Percentiles rank a stretch among this genome's conserved stretches.
Conservation (phyloP, 2,329 filamentous ascomycete genomes). For the Cephalotrichum gorgonifer region DNA sequence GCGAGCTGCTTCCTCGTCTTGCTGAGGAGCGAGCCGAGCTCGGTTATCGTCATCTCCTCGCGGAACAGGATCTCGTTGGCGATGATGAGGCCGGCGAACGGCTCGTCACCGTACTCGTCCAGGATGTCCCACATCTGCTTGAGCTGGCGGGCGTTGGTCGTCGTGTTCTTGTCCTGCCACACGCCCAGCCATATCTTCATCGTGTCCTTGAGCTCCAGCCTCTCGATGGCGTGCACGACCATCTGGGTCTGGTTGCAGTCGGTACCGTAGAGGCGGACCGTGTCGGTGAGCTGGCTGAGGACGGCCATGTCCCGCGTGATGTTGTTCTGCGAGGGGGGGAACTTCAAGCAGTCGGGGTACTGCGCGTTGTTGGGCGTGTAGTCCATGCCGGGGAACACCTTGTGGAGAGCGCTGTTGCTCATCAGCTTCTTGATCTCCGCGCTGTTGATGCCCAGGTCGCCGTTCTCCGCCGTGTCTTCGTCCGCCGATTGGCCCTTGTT, state of each 20-base stretch:
- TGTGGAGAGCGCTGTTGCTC: slow-evolving; percentile 74
- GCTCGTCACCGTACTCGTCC: slow-evolving; percentile 52
- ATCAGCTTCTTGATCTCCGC: slow-evolving; percentile 70
- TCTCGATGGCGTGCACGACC: slow-evolving; percentile 72
- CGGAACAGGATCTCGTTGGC: slow-evolving; percentile 74
- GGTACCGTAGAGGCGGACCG: slow-evolving; percentile 81
- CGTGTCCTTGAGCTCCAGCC: slow-evolving; percentile 56
- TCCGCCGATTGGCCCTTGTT: slow-evolving; percentile 37
- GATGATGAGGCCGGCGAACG: slow-evolving; percentile 74
- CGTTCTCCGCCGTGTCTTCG: slow-evolving; percentile 51
- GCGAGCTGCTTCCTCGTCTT: slow-evolving; percentile 66
- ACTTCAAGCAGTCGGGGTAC: slow-evolving; percentile 70
- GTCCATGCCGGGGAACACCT: slow-evolving; percentile 90
- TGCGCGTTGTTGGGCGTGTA: slow-evolving; percentile 89
- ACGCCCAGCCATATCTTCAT: slow-evolving; percentile 93
- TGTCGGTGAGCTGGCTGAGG: slow-evolving; percentile 80
- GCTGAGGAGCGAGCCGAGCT: slow-evolving; percentile 54
- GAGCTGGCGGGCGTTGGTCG: slow-evolving; percentile 76
- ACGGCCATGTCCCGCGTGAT: slow-evolving; percentile 85
- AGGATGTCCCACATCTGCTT: slow-evolving; percentile 76
- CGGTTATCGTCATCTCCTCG: slow-evolving; percentile 56
- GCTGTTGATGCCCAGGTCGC: slow-evolving; percentile 65
- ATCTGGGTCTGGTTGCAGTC: slow-evolving; percentile 98
- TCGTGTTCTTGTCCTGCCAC: slow-evolving; percentile 76
- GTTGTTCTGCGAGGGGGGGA: slow-evolving; percentile 85